A percentile compares a stretch with the other conserved stretches of the same genome.
phyloP scores from a whole-genome alignment of 2,329 filamentous ascomycete genomes.

The Celoporthe dispersa region DNA sequence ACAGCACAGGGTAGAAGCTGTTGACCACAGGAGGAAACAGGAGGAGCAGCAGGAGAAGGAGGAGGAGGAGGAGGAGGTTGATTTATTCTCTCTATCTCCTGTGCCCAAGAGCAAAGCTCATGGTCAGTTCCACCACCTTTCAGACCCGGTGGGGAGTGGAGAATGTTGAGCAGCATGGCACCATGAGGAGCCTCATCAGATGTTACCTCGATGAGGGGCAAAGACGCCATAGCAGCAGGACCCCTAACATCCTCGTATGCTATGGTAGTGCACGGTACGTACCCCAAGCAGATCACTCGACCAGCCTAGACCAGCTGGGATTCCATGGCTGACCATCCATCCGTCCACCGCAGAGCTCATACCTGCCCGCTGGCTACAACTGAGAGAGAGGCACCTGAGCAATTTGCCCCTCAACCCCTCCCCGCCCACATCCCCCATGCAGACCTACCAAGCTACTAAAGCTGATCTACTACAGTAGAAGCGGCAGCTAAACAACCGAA shows the following conservation, averaged over 20 bases:
- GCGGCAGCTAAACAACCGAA: conserved; percentile 4
- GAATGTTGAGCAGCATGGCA: conserved; percentile 3
- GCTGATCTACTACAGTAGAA: neutral
- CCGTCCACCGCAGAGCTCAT: neutral
- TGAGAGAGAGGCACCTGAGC: neutral
- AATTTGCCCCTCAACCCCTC: conserved; percentile 6
- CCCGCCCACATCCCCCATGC: no score
- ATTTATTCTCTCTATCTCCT: neutral
- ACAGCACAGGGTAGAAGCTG: neutral
- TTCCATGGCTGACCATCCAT: neutral
- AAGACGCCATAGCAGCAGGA: neutral
- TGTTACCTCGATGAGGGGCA: conserved; percentile 2
- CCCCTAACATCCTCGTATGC: neutral
- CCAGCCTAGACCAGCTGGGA: conserved; percentile 3
- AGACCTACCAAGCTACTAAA: neutral
- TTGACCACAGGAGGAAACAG: neutral
- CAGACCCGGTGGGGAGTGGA: neutral
- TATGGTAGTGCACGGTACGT: neutral
- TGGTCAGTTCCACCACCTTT: neutral
- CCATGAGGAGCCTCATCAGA: conserved; percentile 3
- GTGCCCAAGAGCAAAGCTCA: neutral
- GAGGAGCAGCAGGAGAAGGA: neutral
- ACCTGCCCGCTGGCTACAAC: neutral
- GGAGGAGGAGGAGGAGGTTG: neutral
- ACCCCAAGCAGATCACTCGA: neutral